Base-by-base conservation (phyloP, 768 basidiomycete species). In the Leccinum obscurum region DNA sequence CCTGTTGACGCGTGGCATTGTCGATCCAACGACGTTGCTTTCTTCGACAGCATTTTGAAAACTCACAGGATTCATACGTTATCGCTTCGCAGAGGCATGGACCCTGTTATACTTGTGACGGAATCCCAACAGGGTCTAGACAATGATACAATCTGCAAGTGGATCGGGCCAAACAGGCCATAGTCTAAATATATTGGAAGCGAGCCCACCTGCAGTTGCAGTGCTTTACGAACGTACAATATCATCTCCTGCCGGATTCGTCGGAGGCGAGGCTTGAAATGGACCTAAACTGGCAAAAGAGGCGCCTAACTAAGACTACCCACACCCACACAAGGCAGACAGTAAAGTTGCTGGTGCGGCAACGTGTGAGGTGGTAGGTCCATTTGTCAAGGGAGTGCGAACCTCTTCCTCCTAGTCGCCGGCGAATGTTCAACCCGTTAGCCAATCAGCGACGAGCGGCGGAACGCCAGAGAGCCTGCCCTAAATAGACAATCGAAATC, bases 401-500 rank as follows among this genome's bases (percentile, higher is more conserved):
- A 15, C 14, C 20, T 53, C 34, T 53, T 10, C 30, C 30, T 32
- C 30, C 30, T 32, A 30, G 28, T 39, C 26, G 26, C 26, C 26
- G 26, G 26, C 26, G 26, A 24, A 6, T 53, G 51, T 57, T 13
- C 53, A 35, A 35, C 34, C 22, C 34, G n/a, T 28, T 28, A 56
- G 39, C 68, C 68, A 65, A 62, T 68, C 60, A 61, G 20, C 52
- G 39, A 32, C 20, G 48, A 37, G 44, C 50, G 41, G 63, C 14
- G 57, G 32, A 60, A 24, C 22, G 13, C 22, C 10, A 22, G 37
- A 20, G 14, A 54, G 54, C 72, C 75, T 69, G 70, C 75, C 75
- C 75, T 74, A 76, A 76, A 76, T 51, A 50, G 32, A 49, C 20
- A 39, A 55, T 62, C 62, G 57, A 64, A 63, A 65, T 54, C 55